phyloP scores from a whole-genome alignment of 2,329 filamentous ascomycete species.

The Aspergillus aculeatus region DNA sequence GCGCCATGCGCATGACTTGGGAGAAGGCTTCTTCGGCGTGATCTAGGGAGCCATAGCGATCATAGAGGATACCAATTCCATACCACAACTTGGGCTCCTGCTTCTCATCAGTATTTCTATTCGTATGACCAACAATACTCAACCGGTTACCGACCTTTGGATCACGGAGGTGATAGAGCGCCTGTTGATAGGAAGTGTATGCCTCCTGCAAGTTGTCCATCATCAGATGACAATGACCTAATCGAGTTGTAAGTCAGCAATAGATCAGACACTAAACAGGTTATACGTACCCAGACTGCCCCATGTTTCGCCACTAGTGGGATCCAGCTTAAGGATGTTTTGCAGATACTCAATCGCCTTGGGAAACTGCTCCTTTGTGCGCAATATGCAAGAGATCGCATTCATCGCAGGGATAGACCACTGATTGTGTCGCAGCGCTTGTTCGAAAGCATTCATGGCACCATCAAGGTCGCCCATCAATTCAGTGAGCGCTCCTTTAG shows the following conservation, averaged over 20 bases:
- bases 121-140: not conserved
- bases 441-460: conserved; percentile 86
- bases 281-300: conserved; percentile 76
- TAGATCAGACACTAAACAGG: not conserved
- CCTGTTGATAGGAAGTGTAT: conserved; percentile 94
- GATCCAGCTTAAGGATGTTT: conserved; percentile 85
- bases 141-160: conserved; percentile 68
- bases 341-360: conserved; percentile 92
- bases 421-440: conserved; percentile 80
- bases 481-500: conserved; percentile 76
- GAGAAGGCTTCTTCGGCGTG: conserved; percentile 98
- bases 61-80: conserved; percentile 95
- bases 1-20: conserved; percentile 98
- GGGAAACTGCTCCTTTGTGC: conserved; percentile 88
- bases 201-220: conserved; percentile 97
- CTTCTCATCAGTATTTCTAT: conserved; percentile 13
- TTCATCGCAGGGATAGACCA: conserved; percentile 92
- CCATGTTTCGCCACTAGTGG: conserved; percentile 91
- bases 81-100: conserved; percentile 98
- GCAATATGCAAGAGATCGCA: conserved; percentile 85
- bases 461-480: conserved; percentile 84
- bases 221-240: conserved; percentile 98
- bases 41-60: conserved; percentile 91
- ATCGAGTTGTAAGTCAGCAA: conserved; percentile 14
- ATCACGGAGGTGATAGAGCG: conserved; percentile 85